Percentiles rank a stretch among this genome's conserved stretches.
These are phyloP conservation scores for Pascua sp. DNA, from an alignment of 1,284 basidiomycete genomes.

Conservation along the genomic window DNA sequence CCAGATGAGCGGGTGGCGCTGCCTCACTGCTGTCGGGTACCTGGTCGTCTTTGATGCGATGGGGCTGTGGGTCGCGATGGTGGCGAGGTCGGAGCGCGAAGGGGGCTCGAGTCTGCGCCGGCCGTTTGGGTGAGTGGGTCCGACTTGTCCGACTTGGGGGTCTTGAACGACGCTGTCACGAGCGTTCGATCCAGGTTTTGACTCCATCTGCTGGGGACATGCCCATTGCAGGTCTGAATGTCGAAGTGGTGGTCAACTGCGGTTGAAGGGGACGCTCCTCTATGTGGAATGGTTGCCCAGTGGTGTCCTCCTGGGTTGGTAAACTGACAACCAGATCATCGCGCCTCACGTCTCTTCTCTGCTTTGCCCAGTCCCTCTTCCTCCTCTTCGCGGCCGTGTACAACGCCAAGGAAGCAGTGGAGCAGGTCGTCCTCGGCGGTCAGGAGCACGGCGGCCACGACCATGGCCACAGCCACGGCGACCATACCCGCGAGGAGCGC, in stretches of 20 bases:
- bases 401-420: slow-evolving; percentile 87
- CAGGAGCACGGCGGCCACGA: slow-evolving; percentile 49
- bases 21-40: slow-evolving; percentile 87
- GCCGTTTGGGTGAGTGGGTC: slow-evolving; percentile 65
- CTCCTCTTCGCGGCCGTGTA: slow-evolving; percentile 87
- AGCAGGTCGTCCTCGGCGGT: slow-evolving; percentile 66
- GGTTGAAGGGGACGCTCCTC: too few relatives aligned
- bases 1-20: slow-evolving; percentile 80
- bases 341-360: slow-evolving; percentile 69
- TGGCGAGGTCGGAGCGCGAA: slow-evolving; percentile 49
- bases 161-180: background rate
- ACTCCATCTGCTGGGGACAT: too few relatives aligned
- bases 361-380: slow-evolving; percentile 85
- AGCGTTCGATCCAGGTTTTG: too few relatives aligned
- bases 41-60: slow-evolving; percentile 93
- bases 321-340: slow-evolving; percentile 56
- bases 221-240: too few relatives aligned
- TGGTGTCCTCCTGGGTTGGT: too few relatives aligned
- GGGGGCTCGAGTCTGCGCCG: slow-evolving; percentile 46
- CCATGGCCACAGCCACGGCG: slow-evolving; percentile 23
- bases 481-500: slow-evolving; percentile 8
- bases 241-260: too few relatives aligned
- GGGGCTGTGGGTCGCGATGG: slow-evolving; percentile 62
- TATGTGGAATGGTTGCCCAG: too few relatives aligned
- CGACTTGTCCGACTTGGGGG: background rate